Conservation (phyloP, 352 stramenopile genomes). For the Globisporangium solare region DNA sequence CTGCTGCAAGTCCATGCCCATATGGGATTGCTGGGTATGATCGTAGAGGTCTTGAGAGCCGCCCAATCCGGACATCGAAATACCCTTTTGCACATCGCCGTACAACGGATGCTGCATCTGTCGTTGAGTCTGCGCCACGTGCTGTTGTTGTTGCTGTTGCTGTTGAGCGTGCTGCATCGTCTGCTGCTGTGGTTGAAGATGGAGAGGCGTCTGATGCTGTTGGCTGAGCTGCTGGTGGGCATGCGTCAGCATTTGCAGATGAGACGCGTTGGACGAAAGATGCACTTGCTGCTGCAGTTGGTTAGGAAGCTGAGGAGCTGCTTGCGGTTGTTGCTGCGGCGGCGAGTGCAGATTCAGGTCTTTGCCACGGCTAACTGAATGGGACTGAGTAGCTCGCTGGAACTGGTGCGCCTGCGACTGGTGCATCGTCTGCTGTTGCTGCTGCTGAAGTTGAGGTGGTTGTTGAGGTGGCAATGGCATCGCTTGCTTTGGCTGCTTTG, state of each 20-base stretch:
- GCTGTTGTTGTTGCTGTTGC: slow-evolving; percentile 32
- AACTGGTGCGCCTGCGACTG: slow-evolving; percentile 31
- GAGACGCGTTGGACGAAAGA: slow-evolving; percentile 15
- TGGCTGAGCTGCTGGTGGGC: slow-evolving; percentile 12
- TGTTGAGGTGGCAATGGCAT: slow-evolving; percentile 22
- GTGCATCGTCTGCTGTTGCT: slow-evolving; percentile 27
- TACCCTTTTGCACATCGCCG: slow-evolving; percentile 44
- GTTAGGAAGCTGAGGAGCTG: slow-evolving; percentile 11
- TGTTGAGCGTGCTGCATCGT: slow-evolving; percentile 12
- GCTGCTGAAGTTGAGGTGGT: slow-evolving; percentile 21
- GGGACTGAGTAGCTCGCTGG: slow-evolving; percentile 10
- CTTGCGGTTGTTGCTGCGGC: slow-evolving; percentile 2
- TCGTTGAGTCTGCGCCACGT: slow-evolving; percentile 20
- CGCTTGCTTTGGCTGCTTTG: slow-evolving; percentile 17
- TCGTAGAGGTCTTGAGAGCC: slow-evolving; percentile 42
- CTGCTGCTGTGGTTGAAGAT: slow-evolving; percentile 39
- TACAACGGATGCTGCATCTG: slow-evolving; percentile 54
- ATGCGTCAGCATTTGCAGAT: slow-evolving; percentile 40
- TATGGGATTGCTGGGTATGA: slow-evolving; percentile 38
- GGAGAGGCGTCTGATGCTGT: slow-evolving; percentile 27
- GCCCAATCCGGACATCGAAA: slow-evolving; percentile 39
- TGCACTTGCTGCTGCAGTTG: slow-evolving; percentile 17
- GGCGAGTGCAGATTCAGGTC: slow-evolving; percentile 16
- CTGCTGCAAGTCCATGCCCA: slow-evolving; percentile 52
- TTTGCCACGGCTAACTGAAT: slow-evolving; percentile 1